A percentile compares a stretch with the other conserved stretches of the same genome.
These are phyloP conservation scores for Talaromyces ruber DNA, from an alignment of 495 filamentous ascomycete genomes.

Conservation along the genomic window DNA sequence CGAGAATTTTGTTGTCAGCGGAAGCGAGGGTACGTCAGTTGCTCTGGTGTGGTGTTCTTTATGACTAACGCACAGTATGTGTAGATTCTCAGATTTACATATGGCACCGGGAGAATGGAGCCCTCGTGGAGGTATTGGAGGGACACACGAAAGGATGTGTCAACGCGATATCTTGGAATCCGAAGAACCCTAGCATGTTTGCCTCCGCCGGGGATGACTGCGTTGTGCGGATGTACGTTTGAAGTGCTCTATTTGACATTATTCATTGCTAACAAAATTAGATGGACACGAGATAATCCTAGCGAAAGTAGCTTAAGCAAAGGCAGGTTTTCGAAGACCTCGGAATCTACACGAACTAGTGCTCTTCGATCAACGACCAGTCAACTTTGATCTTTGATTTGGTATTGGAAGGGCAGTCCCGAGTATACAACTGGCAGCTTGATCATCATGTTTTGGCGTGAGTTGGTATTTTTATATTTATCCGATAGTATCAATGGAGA, in stretches of 20 bases:
- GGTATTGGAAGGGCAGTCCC: background rate
- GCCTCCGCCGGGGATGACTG: slow-evolving; percentile 86
- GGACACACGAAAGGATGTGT: slow-evolving; percentile 70
- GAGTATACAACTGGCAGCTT: background rate
- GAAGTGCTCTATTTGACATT: slow-evolving; percentile 4
- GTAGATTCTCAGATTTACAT: slow-evolving; percentile 73
- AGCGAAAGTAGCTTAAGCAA: slow-evolving; percentile 16
- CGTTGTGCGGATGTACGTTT: slow-evolving; percentile 73
- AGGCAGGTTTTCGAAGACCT: slow-evolving; percentile 5
- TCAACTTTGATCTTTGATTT: background rate
- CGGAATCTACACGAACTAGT: slow-evolving; percentile 26
- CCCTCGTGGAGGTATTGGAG: slow-evolving; percentile 63
- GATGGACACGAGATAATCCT: slow-evolving; percentile 34
- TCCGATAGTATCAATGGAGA: background rate
- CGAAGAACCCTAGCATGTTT: slow-evolving; percentile 72
- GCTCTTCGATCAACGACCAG: slow-evolving; percentile 34
- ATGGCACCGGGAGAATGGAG: slow-evolving; percentile 80
- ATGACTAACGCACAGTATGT: background rate
- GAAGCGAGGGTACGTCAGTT: slow-evolving; percentile 68
- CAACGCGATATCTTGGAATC: slow-evolving; percentile 91
- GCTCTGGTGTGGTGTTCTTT: slow-evolving; percentile 13
- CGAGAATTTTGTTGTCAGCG: slow-evolving; percentile 84
- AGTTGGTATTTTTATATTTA: background rate
- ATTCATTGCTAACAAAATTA: slow-evolving; percentile 17
- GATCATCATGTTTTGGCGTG: background rate